A percentile compares a stretch with the other conserved stretches of the same genome.
phyloP scores from a whole-genome alignment of 805 yeast species.

The Kluyveromyces wickerhamii region DNA sequence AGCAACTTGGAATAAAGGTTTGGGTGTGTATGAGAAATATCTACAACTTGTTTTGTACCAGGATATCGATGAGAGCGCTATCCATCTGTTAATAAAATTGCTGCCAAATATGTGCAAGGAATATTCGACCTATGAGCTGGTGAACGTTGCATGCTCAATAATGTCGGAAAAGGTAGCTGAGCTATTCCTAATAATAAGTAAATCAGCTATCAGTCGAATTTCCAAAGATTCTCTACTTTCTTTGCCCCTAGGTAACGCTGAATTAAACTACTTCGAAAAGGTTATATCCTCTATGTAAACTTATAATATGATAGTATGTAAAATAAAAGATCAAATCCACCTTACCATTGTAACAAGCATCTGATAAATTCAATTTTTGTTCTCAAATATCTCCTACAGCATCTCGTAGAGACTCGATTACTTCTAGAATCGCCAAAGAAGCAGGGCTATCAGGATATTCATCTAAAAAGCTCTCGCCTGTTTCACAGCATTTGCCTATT shows the following conservation, averaged over 20 bases:
- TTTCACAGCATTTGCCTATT: slow-evolving; percentile 81
- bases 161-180: slow-evolving; percentile 41
- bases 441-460: slow-evolving; percentile 89
- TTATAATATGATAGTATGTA: slow-evolving; percentile 1
- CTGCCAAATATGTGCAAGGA: slow-evolving; percentile 35
- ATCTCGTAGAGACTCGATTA: slow-evolving; percentile 65
- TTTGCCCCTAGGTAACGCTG: slow-evolving; percentile 24
- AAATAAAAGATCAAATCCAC: slow-evolving; percentile 5
- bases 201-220: slow-evolving; percentile 14
- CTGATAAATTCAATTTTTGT: neutral
- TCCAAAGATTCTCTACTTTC: slow-evolving; percentile 10
- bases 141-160: slow-evolving; percentile 43
- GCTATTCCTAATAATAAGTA: slow-evolving; percentile 6
- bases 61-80: slow-evolving; percentile 15
- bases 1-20: slow-evolving; percentile 48
- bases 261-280: slow-evolving; percentile 29
- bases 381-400: slow-evolving; percentile 34
- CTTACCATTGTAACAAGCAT: neutral
- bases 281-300: slow-evolving; percentile 4
- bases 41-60: slow-evolving; percentile 29
- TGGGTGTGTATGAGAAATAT: slow-evolving; percentile 50
- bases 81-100: slow-evolving; percentile 38
- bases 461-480: slow-evolving; percentile 79
- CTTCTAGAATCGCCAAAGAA: slow-evolving; percentile 72
- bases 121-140: slow-evolving; percentile 24